These are phyloP conservation scores for Heliamphora exappendiculata DNA, from an alignment of 148 eudicot genomes.

Conservation along the genomic window DNA sequence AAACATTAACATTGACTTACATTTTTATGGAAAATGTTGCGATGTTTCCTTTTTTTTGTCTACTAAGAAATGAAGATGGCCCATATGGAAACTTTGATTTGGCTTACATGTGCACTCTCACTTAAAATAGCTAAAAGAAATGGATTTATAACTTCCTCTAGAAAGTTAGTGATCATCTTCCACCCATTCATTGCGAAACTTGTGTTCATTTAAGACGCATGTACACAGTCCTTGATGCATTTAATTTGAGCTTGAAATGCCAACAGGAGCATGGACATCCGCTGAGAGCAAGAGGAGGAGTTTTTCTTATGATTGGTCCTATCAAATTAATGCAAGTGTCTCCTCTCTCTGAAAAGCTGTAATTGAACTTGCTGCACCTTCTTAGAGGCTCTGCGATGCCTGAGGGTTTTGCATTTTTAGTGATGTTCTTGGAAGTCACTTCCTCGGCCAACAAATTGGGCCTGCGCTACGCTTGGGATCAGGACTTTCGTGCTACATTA, in stretches of 20 bases:
- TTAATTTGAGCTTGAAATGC: neutral
- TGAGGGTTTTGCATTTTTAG: neutral
- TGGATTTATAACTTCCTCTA: neutral
- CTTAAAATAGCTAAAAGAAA: too few relatives aligned
- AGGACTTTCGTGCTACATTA: neutral
- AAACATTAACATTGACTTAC: neutral
- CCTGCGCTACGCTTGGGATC: neutral
- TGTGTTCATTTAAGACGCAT: too few relatives aligned
- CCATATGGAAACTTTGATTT: too few relatives aligned
- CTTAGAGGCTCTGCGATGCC: neutral
- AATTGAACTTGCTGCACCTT: neutral
- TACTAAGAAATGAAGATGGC: neutral
- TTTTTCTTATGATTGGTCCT: neutral
- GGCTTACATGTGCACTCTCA: too few relatives aligned
- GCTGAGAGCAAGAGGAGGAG: neutral
- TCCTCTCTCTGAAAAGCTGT: too few relatives aligned
- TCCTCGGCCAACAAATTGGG: neutral
- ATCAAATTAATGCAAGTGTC: too few relatives aligned
- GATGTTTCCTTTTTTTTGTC: neutral
- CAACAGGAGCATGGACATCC: conserved; percentile 13
- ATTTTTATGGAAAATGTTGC: neutral
- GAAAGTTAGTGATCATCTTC: neutral
- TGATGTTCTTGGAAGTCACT: neutral
- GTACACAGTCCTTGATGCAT: neutral
- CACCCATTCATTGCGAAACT: too few relatives aligned